Percentiles rank a stretch among this genome's conserved stretches.
These are phyloP conservation scores for Peterozyma xylosa DNA, from an alignment of 805 yeast species.

Conservation along the genomic window DNA sequence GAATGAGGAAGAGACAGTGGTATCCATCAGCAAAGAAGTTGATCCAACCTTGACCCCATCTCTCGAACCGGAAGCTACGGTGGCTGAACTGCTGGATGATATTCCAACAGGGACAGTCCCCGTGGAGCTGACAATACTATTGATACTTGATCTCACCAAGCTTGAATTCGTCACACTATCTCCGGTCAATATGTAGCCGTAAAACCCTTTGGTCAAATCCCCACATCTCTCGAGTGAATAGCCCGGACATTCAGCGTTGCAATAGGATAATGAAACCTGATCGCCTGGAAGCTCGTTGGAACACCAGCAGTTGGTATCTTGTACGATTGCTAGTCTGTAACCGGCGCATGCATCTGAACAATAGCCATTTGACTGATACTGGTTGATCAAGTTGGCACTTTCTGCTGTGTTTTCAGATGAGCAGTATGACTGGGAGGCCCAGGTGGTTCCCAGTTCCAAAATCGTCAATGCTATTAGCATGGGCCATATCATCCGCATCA, in stretches of 20 bases:
- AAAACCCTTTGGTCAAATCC: slow-evolving; percentile 10
- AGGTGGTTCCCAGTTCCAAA: too few relatives aligned
- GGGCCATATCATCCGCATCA: too few relatives aligned
- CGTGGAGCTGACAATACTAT: neutral
- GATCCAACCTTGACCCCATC: too few relatives aligned
- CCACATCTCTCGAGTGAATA: slow-evolving; percentile 34
- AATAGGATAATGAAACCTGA: slow-evolving; percentile 26
- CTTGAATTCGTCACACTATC: too few relatives aligned
- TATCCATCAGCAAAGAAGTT: too few relatives aligned
- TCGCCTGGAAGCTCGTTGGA: slow-evolving; percentile 32
- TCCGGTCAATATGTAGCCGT: slow-evolving; percentile 14
- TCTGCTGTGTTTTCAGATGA: slow-evolving; percentile 20
- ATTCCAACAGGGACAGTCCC: neutral
- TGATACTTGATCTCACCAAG: neutral
- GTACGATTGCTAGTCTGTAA: slow-evolving; percentile 37
- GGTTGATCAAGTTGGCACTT: slow-evolving; percentile 7
- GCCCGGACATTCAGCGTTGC: slow-evolving; percentile 37
- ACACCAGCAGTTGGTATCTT: slow-evolving; percentile 39
- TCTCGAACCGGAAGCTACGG: too few relatives aligned
- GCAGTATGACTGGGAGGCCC: slow-evolving; percentile 11
- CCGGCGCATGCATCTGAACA: slow-evolving; percentile 33
- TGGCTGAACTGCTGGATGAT: too few relatives aligned
- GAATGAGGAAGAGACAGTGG: too few relatives aligned
- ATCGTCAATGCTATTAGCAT: too few relatives aligned
- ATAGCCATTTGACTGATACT: slow-evolving; percentile 29